phyloP scores from a whole-genome alignment of 768 basidiomycete species.

The Rhodocollybia butyracea region DNA sequence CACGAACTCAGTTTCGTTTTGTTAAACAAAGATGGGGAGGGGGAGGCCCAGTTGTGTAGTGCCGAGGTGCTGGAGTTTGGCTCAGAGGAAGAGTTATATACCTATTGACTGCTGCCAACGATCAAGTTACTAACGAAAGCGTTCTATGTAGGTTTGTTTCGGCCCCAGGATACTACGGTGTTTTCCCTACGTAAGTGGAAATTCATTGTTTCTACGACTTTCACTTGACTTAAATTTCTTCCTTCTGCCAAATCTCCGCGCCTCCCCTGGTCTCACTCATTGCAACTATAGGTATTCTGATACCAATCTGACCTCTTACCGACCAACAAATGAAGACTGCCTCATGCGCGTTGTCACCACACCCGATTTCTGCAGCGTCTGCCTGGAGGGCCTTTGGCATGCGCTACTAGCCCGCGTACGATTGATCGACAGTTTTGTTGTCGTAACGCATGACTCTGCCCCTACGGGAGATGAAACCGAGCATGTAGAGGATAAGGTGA shows the following conservation, averaged over 20 bases:
- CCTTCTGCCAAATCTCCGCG: too few relatives aligned
- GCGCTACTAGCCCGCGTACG: constrained; percentile 54
- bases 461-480: constrained; percentile 18
- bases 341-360: constrained; percentile 73
- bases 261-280: neutral
- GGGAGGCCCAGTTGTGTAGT: constrained; percentile 71
- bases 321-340: constrained; percentile 83
- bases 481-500: neutral
- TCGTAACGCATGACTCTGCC: too few relatives aligned
- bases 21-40: constrained; percentile 41
- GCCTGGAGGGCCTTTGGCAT: constrained; percentile 72
- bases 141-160: constrained; percentile 50
- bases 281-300: constrained; percentile 52
- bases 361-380: constrained; percentile 73
- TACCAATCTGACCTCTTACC: constrained; percentile 61
- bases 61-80: constrained; percentile 75
- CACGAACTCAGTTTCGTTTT: constrained; percentile 63
- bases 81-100: constrained; percentile 52
- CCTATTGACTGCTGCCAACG: neutral
- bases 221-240: neutral
- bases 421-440: constrained; percentile 49
- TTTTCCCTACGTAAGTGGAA: constrained; percentile 72
- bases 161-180: constrained; percentile 54
- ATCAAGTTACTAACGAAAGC: neutral
- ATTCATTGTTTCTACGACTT: neutral